Base-by-base conservation (phyloP, 805 yeast genomes). In the Aciculoconidium aculeatum region DNA sequence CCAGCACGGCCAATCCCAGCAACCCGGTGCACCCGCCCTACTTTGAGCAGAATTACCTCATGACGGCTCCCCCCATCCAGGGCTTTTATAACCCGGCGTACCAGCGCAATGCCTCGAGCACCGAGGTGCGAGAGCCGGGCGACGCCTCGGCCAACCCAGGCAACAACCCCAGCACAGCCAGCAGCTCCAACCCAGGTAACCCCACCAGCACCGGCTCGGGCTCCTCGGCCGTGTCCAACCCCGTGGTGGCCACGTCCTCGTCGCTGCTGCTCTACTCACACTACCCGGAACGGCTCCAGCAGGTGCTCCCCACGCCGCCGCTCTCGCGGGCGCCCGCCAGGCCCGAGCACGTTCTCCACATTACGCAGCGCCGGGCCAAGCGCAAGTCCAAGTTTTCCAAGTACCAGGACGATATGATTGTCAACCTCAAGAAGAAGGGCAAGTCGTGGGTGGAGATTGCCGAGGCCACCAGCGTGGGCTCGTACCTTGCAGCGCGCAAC, bases 361-460 rank as follows among this genome's bases (percentile, higher is more conserved):
- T 58, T 16, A 57, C 61, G 4, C 65, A 68, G 22, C 74, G 72
- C 34, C 57, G 82, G 18, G 59, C 72, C 6, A 71, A 70, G 40
- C 62, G 85, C 29, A 73, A 70, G 43, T 75, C 85, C n/a, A 81
- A 82, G 47, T 81, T 78, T 50, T 62, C 81, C 15, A 61, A 68
- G 37, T 77, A 72, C 35, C 90, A 81, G 49, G 92, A 81, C 50
- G 71, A 67, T 3, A 40, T 75, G 55, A 81, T 81, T 20, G 67
- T 81, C 6, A 58, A 60, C 11, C 51, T 81, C 49, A 82, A 81
- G 49, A 65, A 61, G 32, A 65, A 67, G 27, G 86, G 88, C 17
- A 72, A 70, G 39, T 57, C 75, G 1, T 81, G 92, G 90, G 75
- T 71, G 4, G 85, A 80, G 37, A 81, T 81, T 25, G 86, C 88